These are phyloP conservation scores for Pseudozyma pruni DNA, from an alignment of 1,284 basidiomycete genomes.

Conservation along the genomic window DNA sequence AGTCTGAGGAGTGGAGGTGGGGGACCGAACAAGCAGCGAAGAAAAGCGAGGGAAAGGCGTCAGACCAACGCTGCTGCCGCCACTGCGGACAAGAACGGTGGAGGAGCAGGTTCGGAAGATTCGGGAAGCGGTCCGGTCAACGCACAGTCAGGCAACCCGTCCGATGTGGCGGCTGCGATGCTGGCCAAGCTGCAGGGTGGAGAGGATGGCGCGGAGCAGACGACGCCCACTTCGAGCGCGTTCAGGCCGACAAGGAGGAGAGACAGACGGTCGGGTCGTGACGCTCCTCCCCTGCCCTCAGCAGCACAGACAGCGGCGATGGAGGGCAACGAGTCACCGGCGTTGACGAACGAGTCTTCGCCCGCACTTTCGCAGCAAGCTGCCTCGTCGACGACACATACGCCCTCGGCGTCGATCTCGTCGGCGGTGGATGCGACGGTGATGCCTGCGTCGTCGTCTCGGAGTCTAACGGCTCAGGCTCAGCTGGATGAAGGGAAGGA, in stretches of 20 bases:
- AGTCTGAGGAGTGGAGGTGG: slow-evolving; percentile 60
- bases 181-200: slow-evolving; percentile 62
- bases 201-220: slow-evolving; percentile 8
- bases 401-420: slow-evolving; percentile 20
- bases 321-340: slow-evolving; percentile 6
- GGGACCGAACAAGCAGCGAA: slow-evolving; percentile 56
- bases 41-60: slow-evolving; percentile 55
- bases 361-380: slow-evolving; percentile 19
- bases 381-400: slow-evolving; percentile 9
- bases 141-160: slow-evolving; percentile 42
- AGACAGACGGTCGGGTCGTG: slow-evolving; percentile 38
- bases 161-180: slow-evolving; percentile 62
- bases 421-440: slow-evolving; percentile 21
- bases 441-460: slow-evolving; percentile 4
- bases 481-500: slow-evolving; percentile 3
- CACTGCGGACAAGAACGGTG: slow-evolving; percentile 1
- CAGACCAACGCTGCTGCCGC: slow-evolving; percentile 37
- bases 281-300: slow-evolving; percentile 6
- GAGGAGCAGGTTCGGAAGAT: slow-evolving; percentile 17
- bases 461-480: background rate
- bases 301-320: background rate
- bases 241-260: slow-evolving; percentile 34
- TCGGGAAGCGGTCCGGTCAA: slow-evolving; percentile 7
- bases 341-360: slow-evolving; percentile 14
- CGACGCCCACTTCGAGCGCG: slow-evolving; percentile 17